Percentiles rank a stretch among this genome's conserved stretches.
Conservation (phyloP, 768 basidiomycete genomes). For the Psilocybe cubensis region DNA sequence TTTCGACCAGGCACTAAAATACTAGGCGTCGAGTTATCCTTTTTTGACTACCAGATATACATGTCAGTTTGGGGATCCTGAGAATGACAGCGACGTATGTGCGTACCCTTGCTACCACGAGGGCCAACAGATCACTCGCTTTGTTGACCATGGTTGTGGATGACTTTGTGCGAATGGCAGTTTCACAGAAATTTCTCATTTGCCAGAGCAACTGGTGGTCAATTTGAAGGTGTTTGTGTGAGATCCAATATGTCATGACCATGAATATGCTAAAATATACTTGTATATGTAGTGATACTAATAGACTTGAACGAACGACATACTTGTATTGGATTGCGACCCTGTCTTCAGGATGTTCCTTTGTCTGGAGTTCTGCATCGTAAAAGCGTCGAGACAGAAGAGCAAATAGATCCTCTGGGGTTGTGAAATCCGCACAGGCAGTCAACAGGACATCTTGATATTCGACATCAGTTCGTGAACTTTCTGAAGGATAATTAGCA, state of each 20-base stretch:
- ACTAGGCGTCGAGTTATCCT: conserved; percentile 5
- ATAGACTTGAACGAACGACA: conserved; percentile 9
- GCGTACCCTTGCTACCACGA: conserved; percentile 34
- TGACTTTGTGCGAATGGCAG: conserved; percentile 29
- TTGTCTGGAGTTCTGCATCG: conserved; percentile 28
- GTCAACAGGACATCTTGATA: conserved; percentile 45
- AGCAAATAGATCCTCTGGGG: conserved; percentile 41
- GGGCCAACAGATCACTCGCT: conserved; percentile 31
- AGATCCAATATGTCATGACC: conserved; percentile 41
- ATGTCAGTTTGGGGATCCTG: background rate
- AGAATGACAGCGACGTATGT: conserved; percentile 22
- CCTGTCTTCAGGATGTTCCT: conserved; percentile 27
- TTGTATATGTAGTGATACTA: background rate
- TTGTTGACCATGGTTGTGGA: conserved; percentile 34
- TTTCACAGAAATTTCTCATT: conserved; percentile 39
- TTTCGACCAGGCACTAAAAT: conserved; percentile 26
- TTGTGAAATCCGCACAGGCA: conserved; percentile 46
- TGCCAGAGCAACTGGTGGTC: conserved; percentile 33
- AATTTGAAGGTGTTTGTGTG: conserved; percentile 30
- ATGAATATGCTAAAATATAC: conserved; percentile 33
- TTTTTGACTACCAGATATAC: conserved; percentile 9
- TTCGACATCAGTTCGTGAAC: conserved; percentile 34
- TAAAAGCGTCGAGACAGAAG: conserved; percentile 42
- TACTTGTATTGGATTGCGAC: conserved; percentile 40
- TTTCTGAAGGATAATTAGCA: conserved; percentile 21